Percentiles rank a stretch among this genome's conserved stretches.
Conservation (phyloP, 805 yeast species). For the Starmerella floris region DNA sequence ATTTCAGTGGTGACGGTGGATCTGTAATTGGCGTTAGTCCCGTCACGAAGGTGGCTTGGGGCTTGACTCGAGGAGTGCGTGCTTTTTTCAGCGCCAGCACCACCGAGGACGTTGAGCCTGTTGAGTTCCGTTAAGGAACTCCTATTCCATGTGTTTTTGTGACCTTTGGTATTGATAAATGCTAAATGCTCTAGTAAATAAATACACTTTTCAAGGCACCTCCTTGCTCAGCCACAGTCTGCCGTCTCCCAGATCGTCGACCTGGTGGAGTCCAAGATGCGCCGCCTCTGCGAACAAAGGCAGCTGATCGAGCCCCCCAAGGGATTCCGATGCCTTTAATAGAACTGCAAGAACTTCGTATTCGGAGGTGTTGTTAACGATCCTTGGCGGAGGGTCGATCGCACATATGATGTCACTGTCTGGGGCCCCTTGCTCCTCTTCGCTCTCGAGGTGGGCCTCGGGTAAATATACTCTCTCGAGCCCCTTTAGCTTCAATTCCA, state of each 20-base stretch:
- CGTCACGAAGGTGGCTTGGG: conserved; percentile 5
- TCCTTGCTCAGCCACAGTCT: conserved; percentile 6
- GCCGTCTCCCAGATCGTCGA: conserved; percentile 3
- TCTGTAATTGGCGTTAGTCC: conserved; percentile 5
- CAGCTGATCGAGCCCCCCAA: not conserved
- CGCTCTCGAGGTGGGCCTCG: not conserved
- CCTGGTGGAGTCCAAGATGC: conserved; percentile 11
- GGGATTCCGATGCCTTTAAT: not conserved
- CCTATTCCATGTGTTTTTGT: no score
- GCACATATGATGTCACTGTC: conserved; percentile 9
- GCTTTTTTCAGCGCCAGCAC: not conserved
- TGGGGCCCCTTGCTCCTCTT: not conserved
- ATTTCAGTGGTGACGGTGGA: conserved; percentile 13
- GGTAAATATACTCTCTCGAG: no score
- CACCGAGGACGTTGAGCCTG: not conserved
- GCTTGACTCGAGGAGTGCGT: conserved; percentile 3
- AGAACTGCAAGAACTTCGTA: conserved; percentile 9
- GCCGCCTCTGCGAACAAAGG: conserved; percentile 13
- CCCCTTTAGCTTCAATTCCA: not conserved
- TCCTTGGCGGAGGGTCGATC: conserved; percentile 7
- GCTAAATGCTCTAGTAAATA: not conserved
- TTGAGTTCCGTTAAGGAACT: not conserved
- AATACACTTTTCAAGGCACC: not conserved
- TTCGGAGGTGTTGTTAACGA: conserved; percentile 5
- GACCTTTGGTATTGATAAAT: not conserved